Percentiles rank a stretch among this genome's conserved stretches.
Evolutionary conservation across 306 rosid species (phyloP).

Genomic region (Nissolia schottii): DNA sequence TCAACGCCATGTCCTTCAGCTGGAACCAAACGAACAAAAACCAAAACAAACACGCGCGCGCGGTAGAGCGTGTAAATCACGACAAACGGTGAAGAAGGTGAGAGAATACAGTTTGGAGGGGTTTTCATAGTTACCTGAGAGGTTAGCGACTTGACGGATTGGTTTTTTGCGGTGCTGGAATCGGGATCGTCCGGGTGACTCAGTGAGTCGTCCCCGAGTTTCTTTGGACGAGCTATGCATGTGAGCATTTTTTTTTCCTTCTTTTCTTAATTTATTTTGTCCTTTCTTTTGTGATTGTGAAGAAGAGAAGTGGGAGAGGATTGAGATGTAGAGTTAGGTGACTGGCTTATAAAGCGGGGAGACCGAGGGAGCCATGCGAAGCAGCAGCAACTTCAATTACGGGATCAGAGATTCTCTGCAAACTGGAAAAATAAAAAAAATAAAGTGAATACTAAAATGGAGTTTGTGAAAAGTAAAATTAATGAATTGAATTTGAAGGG

Average conservation of each 20-base stretch:
- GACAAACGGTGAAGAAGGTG: background rate
- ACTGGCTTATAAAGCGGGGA: background rate
- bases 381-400: constrained; percentile 25
- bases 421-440: background rate
- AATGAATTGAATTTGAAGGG: background rate
- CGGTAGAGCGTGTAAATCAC: background rate
- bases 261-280: too few relatives aligned
- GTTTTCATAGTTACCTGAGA: constrained; percentile 47
- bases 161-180: constrained; percentile 33
- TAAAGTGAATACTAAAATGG: background rate
- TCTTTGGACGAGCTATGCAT: constrained; percentile 93
- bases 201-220: constrained; percentile 61
- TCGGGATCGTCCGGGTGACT: constrained; percentile 54
- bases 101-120: background rate
- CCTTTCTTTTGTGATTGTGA: background rate
- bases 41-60: background rate
- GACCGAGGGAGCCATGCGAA: constrained; percentile 23
- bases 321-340: background rate
- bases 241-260: constrained; percentile 71
- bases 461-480: background rate
- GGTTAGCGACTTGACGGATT: constrained; percentile 67
- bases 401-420: constrained; percentile 38
- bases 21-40: background rate
- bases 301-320: background rate
- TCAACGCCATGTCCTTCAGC: constrained; percentile 91